phyloP scores from a whole-genome alignment of 2,329 filamentous ascomycete genomes.

The Botrytis paeoniae region DNA sequence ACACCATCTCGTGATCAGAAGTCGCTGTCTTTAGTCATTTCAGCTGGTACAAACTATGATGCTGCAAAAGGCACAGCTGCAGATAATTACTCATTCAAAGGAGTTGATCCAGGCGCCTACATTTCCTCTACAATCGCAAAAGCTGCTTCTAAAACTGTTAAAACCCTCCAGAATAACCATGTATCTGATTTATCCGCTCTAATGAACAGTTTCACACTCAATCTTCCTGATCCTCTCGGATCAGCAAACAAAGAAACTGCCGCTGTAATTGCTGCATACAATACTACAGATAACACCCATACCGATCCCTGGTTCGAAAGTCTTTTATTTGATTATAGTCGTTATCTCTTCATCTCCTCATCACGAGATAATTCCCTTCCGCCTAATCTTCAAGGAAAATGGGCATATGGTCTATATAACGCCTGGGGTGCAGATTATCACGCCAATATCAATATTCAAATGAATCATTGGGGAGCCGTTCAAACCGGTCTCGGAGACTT shows the following conservation, averaged over 20 bases:
- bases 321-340: constrained; percentile 52
- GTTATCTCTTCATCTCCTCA: constrained; percentile 54
- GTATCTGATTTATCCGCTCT: constrained; percentile 44
- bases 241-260: constrained; percentile 44
- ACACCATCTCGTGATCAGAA: constrained; percentile 29
- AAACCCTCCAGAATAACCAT: constrained; percentile 40
- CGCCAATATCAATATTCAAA: constrained; percentile 58
- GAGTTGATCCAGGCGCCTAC: constrained; percentile 43
- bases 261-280: constrained; percentile 38
- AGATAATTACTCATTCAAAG: constrained; percentile 47
- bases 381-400: constrained; percentile 55
- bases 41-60: constrained; percentile 50
- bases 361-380: constrained; percentile 51
- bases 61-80: constrained; percentile 46
- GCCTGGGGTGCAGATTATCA: constrained; percentile 57
- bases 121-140: constrained; percentile 39
- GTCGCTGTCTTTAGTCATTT: constrained; percentile 43
- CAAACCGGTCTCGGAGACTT: constrained; percentile 49
- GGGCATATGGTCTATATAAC: constrained; percentile 46
- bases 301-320: constrained; percentile 52
- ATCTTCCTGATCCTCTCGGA: constrained; percentile 44
- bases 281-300: constrained; percentile 40
- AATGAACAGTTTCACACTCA: constrained; percentile 42
- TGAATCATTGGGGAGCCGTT: constrained; percentile 59
- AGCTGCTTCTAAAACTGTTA: constrained; percentile 38